Evolutionary conservation across 352 stramenopile species (phyloP), one percentile per base, ranked within the genome.

Genomic region (Globisporangium megalacanthum): DNA sequence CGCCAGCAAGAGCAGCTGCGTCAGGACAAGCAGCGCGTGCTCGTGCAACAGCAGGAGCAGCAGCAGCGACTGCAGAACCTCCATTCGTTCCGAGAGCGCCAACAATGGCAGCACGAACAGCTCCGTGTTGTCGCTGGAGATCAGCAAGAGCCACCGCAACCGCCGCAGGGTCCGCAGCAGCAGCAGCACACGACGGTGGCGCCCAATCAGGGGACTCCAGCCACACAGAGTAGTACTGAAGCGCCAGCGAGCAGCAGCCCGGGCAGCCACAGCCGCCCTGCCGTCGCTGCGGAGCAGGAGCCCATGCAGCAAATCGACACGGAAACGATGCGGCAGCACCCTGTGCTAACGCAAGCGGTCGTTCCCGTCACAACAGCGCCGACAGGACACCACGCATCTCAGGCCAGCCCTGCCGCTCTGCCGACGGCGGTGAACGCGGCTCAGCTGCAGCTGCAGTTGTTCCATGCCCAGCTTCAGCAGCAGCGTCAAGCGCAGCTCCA

Each of bases 131-230:
- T 39, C 35, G 35, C 35, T 13, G 35, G 35, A 8, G 35, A 39
- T 39, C 35, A 13, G 35, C 49, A 20, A 42, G 47, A 60, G 14
- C 61, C 62, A 36, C 48, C 57, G 11, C 45, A 64, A 53, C 36
- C 49, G 17, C 61, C 52, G 29, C 13, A 4, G 25, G 55, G 64
- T 39, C 47, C 6, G 42, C 39, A 49, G 39, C 64, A 58, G 49
- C 52, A 65, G 36, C 39, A 20, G 13, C 39, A 46, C 10, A 13
- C 35, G 35, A 39, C 6, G 10, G 10, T 39, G 10, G 2, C 35
- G 2, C 10, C 35, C 35, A 39, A 13, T 5, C 35, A 39, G 35
- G 35, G 2, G 6, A 39, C 35, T 39, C 7, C 10, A 39, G 35
- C 6, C 10, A 13, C 35, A 39, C 35, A 39, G 35, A 39, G 35